Evolutionary conservation across 192 early-diverging fungal species (phyloP), one percentile per base, ranked within the genome.

Genomic region (Podila clonocystis): DNA sequence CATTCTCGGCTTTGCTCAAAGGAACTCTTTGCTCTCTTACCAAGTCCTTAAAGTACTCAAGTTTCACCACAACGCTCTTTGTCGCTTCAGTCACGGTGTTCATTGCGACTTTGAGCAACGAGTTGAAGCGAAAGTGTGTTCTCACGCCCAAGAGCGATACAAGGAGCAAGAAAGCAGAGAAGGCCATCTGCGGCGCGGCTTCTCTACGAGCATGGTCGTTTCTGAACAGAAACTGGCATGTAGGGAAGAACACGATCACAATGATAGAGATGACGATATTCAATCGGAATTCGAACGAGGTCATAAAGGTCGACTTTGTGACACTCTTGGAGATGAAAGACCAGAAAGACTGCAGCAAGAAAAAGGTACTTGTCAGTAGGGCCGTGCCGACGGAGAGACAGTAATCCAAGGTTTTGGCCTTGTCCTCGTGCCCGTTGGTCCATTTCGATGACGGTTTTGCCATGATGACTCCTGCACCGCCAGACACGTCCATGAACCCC

Each of bases 11-110:
- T 29, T 29, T 28, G 11, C 19, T 31, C 24, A 20, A 19, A 15
- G 9, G 30, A 62, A 31, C 6, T 20, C 7, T 17, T 8, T 62
- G 15, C 4, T 19, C 17, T 19, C n/a, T 20, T 33, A 61, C 59
- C 59, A 61, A 31, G 24, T 61, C 59, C 59, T 33, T 61, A 12
- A 61, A 61, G 59, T 61, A 61, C 59, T 61, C 59, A 61, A 61
- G 59, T 26, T 61, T 61, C 17, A 31, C 59, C 22, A 30, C 59
- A 20, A 61, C 59, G 8, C 59, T 26, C 29, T 30, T 28, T 20
- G 59, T 61, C 20, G 28, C 30, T 9, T 61, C 59, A 19, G 28
- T 61, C 9, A 61, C 30, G 12, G 59, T 61, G 12, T 26, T 28
- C 59, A 61, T 61, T 0, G 59, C 59, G 59, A 31, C 59, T 26